Base-by-base conservation (phyloP, 1,139 yeast species). In the Hansenula anomala region DNA sequence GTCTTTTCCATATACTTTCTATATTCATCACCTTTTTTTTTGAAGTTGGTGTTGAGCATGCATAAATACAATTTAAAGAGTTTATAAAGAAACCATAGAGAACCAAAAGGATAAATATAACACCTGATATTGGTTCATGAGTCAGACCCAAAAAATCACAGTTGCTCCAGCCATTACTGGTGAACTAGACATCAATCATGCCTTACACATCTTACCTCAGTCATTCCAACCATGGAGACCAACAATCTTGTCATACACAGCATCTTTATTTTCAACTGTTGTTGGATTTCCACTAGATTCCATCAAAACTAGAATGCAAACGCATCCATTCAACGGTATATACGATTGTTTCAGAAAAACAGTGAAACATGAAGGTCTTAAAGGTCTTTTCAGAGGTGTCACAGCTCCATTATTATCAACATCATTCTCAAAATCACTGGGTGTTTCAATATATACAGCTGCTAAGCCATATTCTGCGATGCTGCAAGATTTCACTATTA, bases 261-360 rank as follows among this genome's bases (percentile, higher is more conserved):
- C 95, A 1, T 81, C 94, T 0, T 60, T 83, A 37, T 61, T 75
- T 13, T 74, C 92, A 13, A 83, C 90, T 1, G 69, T 78, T 7
- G 70, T 78, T n/a, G 95, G 94, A 10, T 87, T 80, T 54, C 96
- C 96, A 0, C 60, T 88, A 36, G 96, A 88, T 56, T 82, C 95
- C 11, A 70, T 88, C 41, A 88, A 88, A 58, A 86, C 95, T 0
- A 64, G 96, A 46, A 80, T 85, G 77, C 96, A 88, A 58, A 83
- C 95, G 0, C 84, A 85, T 58, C 70, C 73, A 34, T 86, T 77
- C 60, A 64, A 65, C 12, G 70, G 77, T 34, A 73, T 81, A 34
- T 60, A 69, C 46, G 79, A 78, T 41, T 87, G 95, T 55, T 64
- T 82, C 14, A 56, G 56, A 26, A 66, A 71, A 37, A 83, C 95